phyloP scores from a whole-genome alignment of 116 monocot species.

The Thalassia testudinum region DNA sequence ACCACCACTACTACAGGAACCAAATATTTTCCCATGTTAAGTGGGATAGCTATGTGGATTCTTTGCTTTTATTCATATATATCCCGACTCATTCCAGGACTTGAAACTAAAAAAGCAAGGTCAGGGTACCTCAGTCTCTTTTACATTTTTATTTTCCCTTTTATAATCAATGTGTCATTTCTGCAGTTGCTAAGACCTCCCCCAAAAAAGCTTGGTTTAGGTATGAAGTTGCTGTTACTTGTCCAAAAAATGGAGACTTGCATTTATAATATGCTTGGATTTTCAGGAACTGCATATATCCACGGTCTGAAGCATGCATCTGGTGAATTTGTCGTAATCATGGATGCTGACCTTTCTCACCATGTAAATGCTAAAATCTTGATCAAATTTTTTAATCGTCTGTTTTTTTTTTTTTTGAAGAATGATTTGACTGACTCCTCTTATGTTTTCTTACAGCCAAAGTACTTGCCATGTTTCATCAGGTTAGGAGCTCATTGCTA shows the following conservation, averaged over 20 bases:
- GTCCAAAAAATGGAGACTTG: neutral
- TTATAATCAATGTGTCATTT: neutral
- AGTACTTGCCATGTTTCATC: conserved; percentile 88
- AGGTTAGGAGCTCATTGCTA: no score
- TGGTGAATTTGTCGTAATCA: conserved; percentile 86
- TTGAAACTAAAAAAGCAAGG: no score
- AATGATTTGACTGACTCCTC: neutral
- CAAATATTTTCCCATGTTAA: neutral
- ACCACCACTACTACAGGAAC: no score
- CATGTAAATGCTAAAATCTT: conserved; percentile 36
- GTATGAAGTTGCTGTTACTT: conserved; percentile 19
- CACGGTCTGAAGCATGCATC: conserved; percentile 93
- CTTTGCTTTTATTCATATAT: no score
- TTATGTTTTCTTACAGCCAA: conserved; percentile 40
- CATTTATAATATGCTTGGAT: neutral
- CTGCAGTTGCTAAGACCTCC: conserved; percentile 69
- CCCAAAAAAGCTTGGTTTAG: conserved; percentile 86
- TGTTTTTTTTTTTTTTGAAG: neutral
- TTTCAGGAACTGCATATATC: conserved; percentile 86
- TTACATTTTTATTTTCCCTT: neutral
- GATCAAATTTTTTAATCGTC: neutral
- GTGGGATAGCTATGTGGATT: neutral
- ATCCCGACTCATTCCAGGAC: no score
- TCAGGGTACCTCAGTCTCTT: no score
- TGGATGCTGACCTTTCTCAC: conserved; percentile 98